phyloP scores from a whole-genome alignment of 805 yeast species.

The Pichia pseudocactophila region DNA sequence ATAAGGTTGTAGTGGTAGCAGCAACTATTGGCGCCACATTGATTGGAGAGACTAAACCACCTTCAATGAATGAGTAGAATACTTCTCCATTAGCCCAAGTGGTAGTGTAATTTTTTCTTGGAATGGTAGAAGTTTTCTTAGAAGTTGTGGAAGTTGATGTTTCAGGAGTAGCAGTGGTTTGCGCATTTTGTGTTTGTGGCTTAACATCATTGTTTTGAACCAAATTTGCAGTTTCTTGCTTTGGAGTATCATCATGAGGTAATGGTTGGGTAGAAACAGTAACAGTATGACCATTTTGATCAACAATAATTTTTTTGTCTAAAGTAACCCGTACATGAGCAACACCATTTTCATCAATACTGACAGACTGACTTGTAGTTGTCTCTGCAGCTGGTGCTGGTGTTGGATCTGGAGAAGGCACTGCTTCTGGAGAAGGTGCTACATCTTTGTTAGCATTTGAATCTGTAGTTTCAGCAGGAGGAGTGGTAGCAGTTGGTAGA shows the following conservation, averaged over 20 bases:
- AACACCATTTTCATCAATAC: conserved; percentile 8
- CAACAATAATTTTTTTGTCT: conserved; percentile 4
- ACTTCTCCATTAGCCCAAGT: conserved; percentile 11
- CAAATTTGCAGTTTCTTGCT: background rate
- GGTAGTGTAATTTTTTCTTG: conserved; percentile 1
- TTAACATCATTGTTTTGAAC: background rate
- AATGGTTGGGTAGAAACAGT: conserved; percentile 8
- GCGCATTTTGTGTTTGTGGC: background rate
- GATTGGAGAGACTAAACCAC: background rate
- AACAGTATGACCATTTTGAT: conserved; percentile 8
- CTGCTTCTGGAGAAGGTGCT: too few relatives aligned
- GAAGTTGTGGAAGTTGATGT: background rate
- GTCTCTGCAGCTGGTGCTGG: background rate
- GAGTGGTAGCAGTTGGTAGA: conserved; percentile 4
- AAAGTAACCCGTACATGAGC: conserved; percentile 9
- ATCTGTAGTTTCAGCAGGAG: conserved; percentile 4
- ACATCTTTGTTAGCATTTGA: background rate
- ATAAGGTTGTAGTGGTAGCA: conserved; percentile 13
- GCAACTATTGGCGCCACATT: conserved; percentile 12
- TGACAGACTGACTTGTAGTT: conserved; percentile 2
- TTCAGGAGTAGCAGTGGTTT: background rate
- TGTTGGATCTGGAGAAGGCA: too few relatives aligned
- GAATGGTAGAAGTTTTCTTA: background rate
- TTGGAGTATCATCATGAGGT: background rate
- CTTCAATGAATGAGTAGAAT: conserved; percentile 7